Conservation (phyloP, 805 yeast species). For the Suhomyces faveliae region DNA sequence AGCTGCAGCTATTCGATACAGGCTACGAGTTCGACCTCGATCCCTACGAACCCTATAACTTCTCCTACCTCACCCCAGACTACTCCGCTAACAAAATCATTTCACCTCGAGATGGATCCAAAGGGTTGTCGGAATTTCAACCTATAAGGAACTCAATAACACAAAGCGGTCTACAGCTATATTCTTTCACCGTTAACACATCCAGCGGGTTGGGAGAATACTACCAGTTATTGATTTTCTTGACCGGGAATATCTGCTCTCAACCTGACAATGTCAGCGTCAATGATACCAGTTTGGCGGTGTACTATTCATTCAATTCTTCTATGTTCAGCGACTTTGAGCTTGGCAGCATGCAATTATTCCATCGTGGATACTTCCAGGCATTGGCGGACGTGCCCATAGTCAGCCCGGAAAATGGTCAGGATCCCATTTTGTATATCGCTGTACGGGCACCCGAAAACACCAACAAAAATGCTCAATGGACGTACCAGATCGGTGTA, state of each 20-base stretch:
- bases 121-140: slow-evolving; percentile 34
- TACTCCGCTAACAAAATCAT: slow-evolving; percentile 4
- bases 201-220: slow-evolving; percentile 44
- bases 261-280: slow-evolving; percentile 19
- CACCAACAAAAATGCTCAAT: slow-evolving; percentile 34
- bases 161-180: slow-evolving; percentile 41
- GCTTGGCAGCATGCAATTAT: slow-evolving; percentile 27
- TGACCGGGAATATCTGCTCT: slow-evolving; percentile 51
- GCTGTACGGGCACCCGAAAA: slow-evolving; percentile 43
- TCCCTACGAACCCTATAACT: slow-evolving; percentile 7
- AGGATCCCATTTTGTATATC: slow-evolving; percentile 28
- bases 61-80: not conserved
- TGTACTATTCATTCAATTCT: slow-evolving; percentile 39
- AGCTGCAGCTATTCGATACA: slow-evolving; percentile 9
- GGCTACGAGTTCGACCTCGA: slow-evolving; percentile 16
- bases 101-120: slow-evolving; percentile 11
- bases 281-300: slow-evolving; percentile 30
- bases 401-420: slow-evolving; percentile 6
- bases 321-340: slow-evolving; percentile 30
- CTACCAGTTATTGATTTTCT: slow-evolving; percentile 47
- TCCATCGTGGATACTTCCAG: slow-evolving; percentile 37
- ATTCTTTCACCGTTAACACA: slow-evolving; percentile 44
- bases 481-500: slow-evolving; percentile 68
- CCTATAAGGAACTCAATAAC: slow-evolving; percentile 36
- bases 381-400: slow-evolving; percentile 37